Base-by-base conservation (phyloP, 371 early-diverging fungal genomes). In the Smittium culicis region DNA sequence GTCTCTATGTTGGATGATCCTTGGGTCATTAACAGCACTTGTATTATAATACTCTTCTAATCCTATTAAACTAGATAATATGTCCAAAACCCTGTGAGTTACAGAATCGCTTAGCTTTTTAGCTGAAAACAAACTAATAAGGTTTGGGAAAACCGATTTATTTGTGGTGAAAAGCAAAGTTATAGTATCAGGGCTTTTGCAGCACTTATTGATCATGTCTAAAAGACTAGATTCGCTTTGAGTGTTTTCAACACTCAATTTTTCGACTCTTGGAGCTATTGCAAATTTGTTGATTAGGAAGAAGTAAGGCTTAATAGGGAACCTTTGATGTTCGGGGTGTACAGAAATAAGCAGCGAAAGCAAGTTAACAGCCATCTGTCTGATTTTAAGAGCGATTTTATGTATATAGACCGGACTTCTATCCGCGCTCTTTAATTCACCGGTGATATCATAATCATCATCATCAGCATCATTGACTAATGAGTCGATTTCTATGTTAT, bases 201-300 rank as follows among this genome's bases (percentile, higher is more conserved):
- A 25, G 96, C 95, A 96, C 1, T 84, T 74, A 1, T 74, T 73
- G 61, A 96, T 82, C 55, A 98, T 74, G 57, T 84, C 83, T 74
- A 93, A 73, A 8, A 94, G 73, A 0, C 89, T 81, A 0, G 91
- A 87, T 0, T 91, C 81, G 54, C 86, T 82, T 72, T 95, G 94
- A 0, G 92, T 86, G 70, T 88, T 89, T 69, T 96, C 96, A 8
- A 73, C 71, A 25, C 82, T 82, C 31, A 96, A 74, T 5, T 76
- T 81, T 27, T 79, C 74, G n/a, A 98, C 68, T 29, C 92, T 85
- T 24, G 86, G 80, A 24, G 80, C 73, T 34, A 98, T 79, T 59
- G 86, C 84, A 0, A 82, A 73, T 17, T 75, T 69, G 70, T 85
- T 94, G 73, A 96, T 85, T 57, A 82, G 79, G 2, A 82, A 80